These are phyloP conservation scores for Grosmannia huntii DNA, from an alignment of 2,329 filamentous ascomycete species.

Conservation along the genomic window DNA sequence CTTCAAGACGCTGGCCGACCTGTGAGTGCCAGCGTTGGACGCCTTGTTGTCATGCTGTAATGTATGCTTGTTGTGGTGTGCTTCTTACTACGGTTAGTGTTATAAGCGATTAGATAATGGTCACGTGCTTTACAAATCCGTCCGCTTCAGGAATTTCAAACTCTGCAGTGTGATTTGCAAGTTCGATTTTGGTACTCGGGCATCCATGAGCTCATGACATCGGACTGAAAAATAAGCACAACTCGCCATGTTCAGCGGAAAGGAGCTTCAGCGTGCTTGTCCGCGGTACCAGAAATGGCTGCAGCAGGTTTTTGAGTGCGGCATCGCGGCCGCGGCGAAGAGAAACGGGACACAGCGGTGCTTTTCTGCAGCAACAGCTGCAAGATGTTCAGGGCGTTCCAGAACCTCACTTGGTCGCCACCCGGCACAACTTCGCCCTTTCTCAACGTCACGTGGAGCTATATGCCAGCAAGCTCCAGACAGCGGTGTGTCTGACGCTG, in stretches of 20 bases:
- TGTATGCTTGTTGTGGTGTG: neutral
- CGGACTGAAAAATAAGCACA: neutral
- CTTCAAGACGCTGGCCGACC: constrained; percentile 42
- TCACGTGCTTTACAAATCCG: neutral
- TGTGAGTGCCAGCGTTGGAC: constrained; percentile 21
- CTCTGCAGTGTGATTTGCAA: constrained; percentile 10
- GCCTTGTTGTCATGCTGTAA: neutral
- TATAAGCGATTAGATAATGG: neutral
- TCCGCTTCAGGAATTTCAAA: constrained; percentile 7
- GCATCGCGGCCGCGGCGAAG: neutral
- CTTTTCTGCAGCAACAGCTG: neutral
- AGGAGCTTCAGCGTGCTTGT: constrained; percentile 11
- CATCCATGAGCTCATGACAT: neutral
- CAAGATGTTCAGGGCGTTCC: neutral
- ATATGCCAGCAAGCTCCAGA: neutral
- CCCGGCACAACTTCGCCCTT: neutral
- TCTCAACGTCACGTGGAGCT: constrained; percentile 4
- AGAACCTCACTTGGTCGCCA: neutral
- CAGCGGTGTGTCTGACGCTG: neutral
- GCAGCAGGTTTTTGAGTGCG: constrained; percentile 8
- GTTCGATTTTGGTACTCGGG: neutral
- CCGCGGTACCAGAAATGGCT: constrained; percentile 13
- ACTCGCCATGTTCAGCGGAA: constrained; percentile 8
- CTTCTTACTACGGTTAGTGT: neutral
- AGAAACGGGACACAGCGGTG: neutral